A percentile compares a stretch with the other conserved stretches of the same genome.
Conservation (phyloP, 1,139 yeast species). For the Debaryomyces sp. region DNA sequence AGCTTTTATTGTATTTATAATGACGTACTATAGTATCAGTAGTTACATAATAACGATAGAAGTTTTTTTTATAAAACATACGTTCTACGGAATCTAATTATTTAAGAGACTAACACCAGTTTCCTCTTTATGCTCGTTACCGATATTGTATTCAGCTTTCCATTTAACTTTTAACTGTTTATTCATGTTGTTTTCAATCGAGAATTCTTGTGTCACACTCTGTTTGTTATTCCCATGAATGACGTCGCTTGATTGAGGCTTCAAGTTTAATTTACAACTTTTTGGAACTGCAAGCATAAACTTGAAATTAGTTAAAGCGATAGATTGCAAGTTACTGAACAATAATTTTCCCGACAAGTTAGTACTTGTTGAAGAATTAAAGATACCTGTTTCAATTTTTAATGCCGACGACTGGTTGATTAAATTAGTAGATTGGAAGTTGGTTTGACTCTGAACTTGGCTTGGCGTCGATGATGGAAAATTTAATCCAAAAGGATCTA, state of each 20-base stretch:
- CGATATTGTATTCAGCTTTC: constrained; percentile 64
- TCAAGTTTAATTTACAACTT: constrained; percentile 61
- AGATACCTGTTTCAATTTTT: constrained; percentile 54
- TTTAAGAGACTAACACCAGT: constrained; percentile 52
- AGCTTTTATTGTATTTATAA: background rate
- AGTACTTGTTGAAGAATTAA: constrained; percentile 37
- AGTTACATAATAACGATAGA: background rate
- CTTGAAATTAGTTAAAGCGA: constrained; percentile 47
- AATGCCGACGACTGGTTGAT: constrained; percentile 53
- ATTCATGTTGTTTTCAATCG: constrained; percentile 54
- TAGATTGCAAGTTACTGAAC: constrained; percentile 43
- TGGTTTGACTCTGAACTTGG: constrained; percentile 26
- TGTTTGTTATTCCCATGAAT: constrained; percentile 53
- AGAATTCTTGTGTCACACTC: constrained; percentile 62
- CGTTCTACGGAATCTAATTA: background rate
- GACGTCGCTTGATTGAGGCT: constrained; percentile 66
- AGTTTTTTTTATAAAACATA: background rate
- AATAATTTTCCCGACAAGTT: constrained; percentile 47
- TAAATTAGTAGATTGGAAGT: constrained; percentile 18
- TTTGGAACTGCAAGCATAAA: constrained; percentile 87
- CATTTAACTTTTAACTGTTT: constrained; percentile 74
- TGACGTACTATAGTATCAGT: background rate
- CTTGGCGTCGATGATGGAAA: constrained; percentile 46
- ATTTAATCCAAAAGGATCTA: constrained; percentile 56
- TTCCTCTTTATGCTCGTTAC: constrained; percentile 53